Percentiles rank a stretch among this genome's conserved stretches.
Evolutionary conservation across 805 yeast genomes (phyloP).

Genomic region (Wickerhamomyces silvicola): DNA sequence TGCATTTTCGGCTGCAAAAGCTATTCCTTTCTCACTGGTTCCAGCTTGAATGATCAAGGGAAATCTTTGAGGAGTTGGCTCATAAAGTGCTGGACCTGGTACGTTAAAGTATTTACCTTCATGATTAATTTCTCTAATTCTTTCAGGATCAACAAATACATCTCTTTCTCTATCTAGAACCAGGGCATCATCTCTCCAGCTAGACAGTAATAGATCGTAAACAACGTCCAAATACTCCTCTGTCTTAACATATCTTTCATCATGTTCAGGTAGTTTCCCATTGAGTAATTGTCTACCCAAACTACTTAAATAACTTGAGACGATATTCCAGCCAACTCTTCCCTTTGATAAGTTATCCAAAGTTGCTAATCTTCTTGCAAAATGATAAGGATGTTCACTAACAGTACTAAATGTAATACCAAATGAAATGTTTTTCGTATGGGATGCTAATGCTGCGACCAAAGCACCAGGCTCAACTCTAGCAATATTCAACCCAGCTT

Average conservation of each 20-base stretch:
- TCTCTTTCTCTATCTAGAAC: conserved; percentile 21
- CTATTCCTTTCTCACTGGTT: conserved; percentile 30
- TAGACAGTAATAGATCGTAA: conserved; percentile 30
- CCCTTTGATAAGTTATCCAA: conserved; percentile 36
- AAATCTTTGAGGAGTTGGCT: too few relatives aligned
- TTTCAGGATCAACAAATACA: conserved; percentile 26
- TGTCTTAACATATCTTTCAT: conserved; percentile 33
- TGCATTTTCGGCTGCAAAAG: conserved; percentile 36
- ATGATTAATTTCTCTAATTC: conserved; percentile 30
- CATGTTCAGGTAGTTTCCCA: conserved; percentile 25
- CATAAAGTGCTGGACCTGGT: conserved; percentile 33
- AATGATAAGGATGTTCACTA: conserved; percentile 34
- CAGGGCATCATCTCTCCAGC: conserved; percentile 35
- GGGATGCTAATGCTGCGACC: too few relatives aligned
- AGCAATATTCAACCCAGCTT: too few relatives aligned
- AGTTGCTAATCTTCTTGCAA: conserved; percentile 34
- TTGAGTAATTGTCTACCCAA: conserved; percentile 33
- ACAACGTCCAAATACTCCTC: conserved; percentile 35
- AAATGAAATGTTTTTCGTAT: too few relatives aligned
- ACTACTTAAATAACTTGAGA: conserved; percentile 34
- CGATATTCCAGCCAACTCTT: conserved; percentile 39
- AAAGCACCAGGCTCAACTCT: too few relatives aligned
- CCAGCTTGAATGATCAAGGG: conserved; percentile 39
- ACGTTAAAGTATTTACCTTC: conserved; percentile 32
- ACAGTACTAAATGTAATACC: conserved; percentile 35